Percentiles rank a stretch among this genome's conserved stretches.
Evolutionary conservation across 768 basidiomycete species (phyloP).

Genomic region (Kwoniella pini): DNA sequence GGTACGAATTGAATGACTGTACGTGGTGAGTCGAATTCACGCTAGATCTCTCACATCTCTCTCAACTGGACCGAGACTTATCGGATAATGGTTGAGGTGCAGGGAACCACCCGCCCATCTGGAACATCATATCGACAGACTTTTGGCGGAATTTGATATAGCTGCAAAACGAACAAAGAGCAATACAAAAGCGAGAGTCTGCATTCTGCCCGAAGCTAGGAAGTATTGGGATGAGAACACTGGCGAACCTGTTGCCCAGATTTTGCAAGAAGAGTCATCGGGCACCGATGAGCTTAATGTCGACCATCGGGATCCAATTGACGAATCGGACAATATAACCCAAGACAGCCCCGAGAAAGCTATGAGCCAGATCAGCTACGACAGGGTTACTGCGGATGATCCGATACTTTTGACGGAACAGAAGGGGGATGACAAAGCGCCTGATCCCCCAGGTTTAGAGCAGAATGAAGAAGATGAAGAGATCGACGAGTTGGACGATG

Average conservation of each 20-base stretch:
- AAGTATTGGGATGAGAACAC: constrained; percentile 10
- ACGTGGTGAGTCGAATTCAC: constrained; percentile 29
- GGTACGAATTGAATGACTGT: constrained; percentile 17
- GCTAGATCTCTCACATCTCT: too few species aligned
- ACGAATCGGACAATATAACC: not conserved
- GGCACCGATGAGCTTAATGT: too few species aligned
- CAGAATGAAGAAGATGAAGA: not conserved
- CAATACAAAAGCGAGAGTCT: not conserved
- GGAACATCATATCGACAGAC: constrained; percentile 7
- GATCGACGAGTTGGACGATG: not conserved
- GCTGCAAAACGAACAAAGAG: not conserved
- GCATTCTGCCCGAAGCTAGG: constrained; percentile 12
- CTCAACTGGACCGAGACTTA: too few species aligned
- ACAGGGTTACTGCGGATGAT: too few species aligned
- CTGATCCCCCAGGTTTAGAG: not conserved
- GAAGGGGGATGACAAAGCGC: too few species aligned
- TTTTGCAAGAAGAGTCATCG: not conserved
- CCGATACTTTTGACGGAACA: not conserved
- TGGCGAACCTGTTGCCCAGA: not conserved
- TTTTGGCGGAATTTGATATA: not conserved
- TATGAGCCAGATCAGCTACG: not conserved
- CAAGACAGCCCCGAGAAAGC: too few species aligned
- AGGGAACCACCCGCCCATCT: constrained; percentile 21
- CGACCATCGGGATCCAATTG: too few species aligned
- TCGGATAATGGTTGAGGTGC: too few species aligned